Evolutionary conservation across 2,329 filamentous ascomycete genomes (phyloP), one percentile per base, ranked within the genome.

Genomic region (Graphium sp.): DNA sequence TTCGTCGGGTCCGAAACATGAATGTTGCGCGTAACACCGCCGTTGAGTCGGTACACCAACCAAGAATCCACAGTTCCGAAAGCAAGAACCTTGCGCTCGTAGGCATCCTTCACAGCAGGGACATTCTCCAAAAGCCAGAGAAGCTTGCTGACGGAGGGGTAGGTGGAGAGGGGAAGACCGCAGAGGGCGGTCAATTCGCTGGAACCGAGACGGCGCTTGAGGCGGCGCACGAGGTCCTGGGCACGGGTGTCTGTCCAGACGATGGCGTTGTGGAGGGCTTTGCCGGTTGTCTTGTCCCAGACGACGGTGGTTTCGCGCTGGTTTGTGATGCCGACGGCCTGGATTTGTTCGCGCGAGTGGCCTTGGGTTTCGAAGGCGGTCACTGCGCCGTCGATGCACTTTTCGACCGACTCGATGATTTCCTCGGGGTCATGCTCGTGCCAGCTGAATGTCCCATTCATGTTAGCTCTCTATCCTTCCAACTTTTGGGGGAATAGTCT

Each of bases 211-310:
- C 65, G 65, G 11, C 55, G 50, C 52, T 83, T 84, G 25, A 92
- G 58, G 41, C 87, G 77, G 34, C 79, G 73, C 17, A 89, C 82
- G 22, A 92, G 56, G 7, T 47, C 37, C 26, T 66, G 63, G 29
- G 81, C 87, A 29, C 84, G 66, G 18, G 83, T 92, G 46, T 93
- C 84, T 18, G 83, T 78, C 83, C 84, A 93, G 24, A 83, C 84
- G 35, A 93, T 77, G 33, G 83, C 83, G 44, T 87, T 84, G 55
- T 82, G 66, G 11, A 93, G 58, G 4, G 82, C 71, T 48, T 89
- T 66, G 37, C 84, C 84, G 1, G 80, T 89, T 38, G 66, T 63
- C 42, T 62, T 68, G 49, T 93, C 81, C 83, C 83, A 92, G 16
- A 84, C 74, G 2, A 92, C 61, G 2, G 77, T 81, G 2, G 84